Base-by-base conservation (phyloP, 768 basidiomycete genomes). In the Suillus paluster region DNA sequence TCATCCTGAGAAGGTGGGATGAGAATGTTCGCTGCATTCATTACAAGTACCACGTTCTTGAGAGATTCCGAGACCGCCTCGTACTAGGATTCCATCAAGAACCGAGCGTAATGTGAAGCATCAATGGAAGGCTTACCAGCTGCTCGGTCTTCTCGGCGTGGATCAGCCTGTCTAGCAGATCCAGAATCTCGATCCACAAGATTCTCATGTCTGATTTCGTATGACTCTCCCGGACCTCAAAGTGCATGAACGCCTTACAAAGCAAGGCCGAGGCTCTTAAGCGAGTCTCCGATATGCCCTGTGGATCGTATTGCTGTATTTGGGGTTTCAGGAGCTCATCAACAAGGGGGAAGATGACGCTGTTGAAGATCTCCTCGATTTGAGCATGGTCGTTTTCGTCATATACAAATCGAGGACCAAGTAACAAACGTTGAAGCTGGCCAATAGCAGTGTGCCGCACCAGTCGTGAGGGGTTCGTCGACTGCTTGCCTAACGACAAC, bases 41-140 rank as follows among this genome's bases (percentile, higher is more conserved):
- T 96, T 54, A 99, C 97, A 53, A 99, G 83, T 17, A 99, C 78
- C 54, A 97, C 92, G 70, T 99, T 99, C 79, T 98, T 99, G 68
- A 99, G 83, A 1, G 95, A 96, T 76, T 99, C 97, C 1, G 94
- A 95, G 21, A 97, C 84, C 0, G 97, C 97, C 73, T 99, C 97
- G 72, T 90, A 89, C 97, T 99, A 62, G 19, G 19, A 50, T 38
- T 23, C 36, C 8, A 48, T 74, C 60, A 67, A 36, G 39, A 39
- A 49, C 15, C 23, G 36, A 36, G 57, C 44, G 14, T 10, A 14
- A 23, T n/a, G 59, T n/a, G 55, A 10, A 27, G 42, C 12, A 45
- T 21, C 15, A 21, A 34, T 52, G 57, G 25, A 34, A 49, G 34
- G 81, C 91, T 68, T 66, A 97, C 97, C 79, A 97, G 75, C 69